Percentiles rank a stretch among this genome's conserved stretches.
phyloP scores from a whole-genome alignment of 352 stramenopile genomes.

The Pythium catenulatum region DNA sequence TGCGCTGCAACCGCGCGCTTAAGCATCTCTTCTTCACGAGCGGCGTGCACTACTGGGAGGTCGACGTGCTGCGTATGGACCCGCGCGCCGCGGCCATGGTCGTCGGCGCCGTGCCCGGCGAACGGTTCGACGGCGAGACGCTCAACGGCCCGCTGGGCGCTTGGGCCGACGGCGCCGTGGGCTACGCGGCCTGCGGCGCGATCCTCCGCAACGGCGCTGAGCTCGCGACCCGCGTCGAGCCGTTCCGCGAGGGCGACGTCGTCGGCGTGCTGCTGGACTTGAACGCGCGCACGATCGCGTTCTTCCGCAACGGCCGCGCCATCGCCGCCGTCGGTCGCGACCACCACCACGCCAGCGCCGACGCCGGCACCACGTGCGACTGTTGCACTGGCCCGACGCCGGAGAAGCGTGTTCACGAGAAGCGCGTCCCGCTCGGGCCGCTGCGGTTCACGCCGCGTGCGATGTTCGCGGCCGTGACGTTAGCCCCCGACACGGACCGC shows the following conservation, averaged over 20 bases:
- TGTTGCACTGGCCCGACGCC: too few relatives aligned
- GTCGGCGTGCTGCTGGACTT: constrained; percentile 73
- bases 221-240: constrained; percentile 52
- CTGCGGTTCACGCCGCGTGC: constrained; percentile 14
- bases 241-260: constrained; percentile 66
- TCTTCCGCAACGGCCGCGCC: constrained; percentile 72
- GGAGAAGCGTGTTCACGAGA: background rate
- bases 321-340: background rate
- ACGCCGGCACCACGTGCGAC: too few relatives aligned
- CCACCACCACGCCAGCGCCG: background rate
- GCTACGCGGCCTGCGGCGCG: constrained; percentile 65
- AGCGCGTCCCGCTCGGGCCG: background rate
- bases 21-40: constrained; percentile 79
- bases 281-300: constrained; percentile 66
- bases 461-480: constrained; percentile 66
- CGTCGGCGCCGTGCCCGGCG: constrained; percentile 61
- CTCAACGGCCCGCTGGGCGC: constrained; percentile 11
- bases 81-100: constrained; percentile 51
- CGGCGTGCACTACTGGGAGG: constrained; percentile 73
- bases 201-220: constrained; percentile 67
- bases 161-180: constrained; percentile 57
- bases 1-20: constrained; percentile 62
- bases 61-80: constrained; percentile 63
- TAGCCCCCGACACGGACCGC: constrained; percentile 62
- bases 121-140: constrained; percentile 52